These are phyloP conservation scores for Aspergillus intermedius DNA, from an alignment of 2,329 filamentous ascomycete genomes.

Conservation along the genomic window DNA sequence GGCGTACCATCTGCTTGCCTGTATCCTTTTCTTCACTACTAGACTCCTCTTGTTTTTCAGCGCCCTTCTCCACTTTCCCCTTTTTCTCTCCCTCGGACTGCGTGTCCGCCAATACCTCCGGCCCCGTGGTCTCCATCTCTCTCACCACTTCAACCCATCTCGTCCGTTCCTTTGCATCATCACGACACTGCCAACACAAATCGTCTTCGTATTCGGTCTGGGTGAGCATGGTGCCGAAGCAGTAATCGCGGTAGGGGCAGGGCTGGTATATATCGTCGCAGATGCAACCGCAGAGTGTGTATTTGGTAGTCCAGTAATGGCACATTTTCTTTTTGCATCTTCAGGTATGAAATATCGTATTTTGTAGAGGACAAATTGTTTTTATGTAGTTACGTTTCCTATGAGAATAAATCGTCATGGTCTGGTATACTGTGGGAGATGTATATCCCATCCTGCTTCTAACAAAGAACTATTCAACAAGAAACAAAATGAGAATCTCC, in stretches of 20 bases:
- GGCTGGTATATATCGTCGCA: constrained; percentile 6
- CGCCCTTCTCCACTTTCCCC: background rate
- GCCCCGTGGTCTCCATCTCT: background rate
- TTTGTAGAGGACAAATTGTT: no score
- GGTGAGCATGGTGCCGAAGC: background rate
- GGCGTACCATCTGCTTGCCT: background rate
- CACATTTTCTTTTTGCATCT: constrained; percentile 11
- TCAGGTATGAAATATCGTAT: background rate
- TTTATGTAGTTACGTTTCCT: no score
- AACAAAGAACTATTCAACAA: no score
- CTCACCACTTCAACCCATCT: background rate
- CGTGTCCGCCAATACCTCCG: background rate
- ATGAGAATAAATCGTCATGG: no score
- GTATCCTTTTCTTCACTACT: background rate
- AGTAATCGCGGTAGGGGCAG: constrained; percentile 1
- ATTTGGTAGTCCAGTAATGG: constrained; percentile 11
- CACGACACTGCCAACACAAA: background rate
- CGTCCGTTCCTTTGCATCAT: background rate
- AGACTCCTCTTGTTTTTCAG: background rate
- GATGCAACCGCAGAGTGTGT: constrained; percentile 19
- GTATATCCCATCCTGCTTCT: no score
- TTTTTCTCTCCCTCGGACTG: background rate
- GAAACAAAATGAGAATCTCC: no score
- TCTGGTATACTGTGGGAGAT: no score
- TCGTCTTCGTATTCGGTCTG: background rate